Evolutionary conservation across 768 basidiomycete genomes (phyloP), one percentile per base, ranked within the genome.

Genomic region (Rhodotorula kratochvilovae): DNA sequence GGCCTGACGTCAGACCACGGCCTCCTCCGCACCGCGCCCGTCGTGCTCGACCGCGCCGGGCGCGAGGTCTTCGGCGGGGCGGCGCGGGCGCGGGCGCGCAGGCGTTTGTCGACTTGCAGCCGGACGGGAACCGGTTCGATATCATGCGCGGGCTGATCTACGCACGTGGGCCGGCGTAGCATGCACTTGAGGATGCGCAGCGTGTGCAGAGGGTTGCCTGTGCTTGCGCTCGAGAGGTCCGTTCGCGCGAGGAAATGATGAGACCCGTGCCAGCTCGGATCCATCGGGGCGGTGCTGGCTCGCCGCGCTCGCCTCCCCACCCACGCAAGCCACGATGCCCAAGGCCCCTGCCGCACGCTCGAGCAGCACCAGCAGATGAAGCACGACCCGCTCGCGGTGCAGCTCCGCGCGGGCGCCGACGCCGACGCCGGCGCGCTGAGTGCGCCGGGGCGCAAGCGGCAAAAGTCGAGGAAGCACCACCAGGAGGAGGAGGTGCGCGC

Each of bases 111-210:
- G 93, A 99, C 80, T 81, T 99, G 29, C 96, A 96, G 79, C 96
- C 96, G 3, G 93, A 97, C 77, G 92, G 93, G 61, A 99, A 99
- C 79, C 91, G 91, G 77, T 98, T 98, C 75, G 95, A 98, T 80
- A 83, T 97, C 74, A 90, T 96, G 55, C 63, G 70, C 61, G 70
- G 74, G 5, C 61, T 77, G 23, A 36, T 77, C 36, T 71, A 63
- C 35, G 65, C 70, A 12, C 50, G 63, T 13, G 39, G 39, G 19
- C 6, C 45, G 15, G 27, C n/a, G 16, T 45, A 23, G n/a, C n/a
- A n/a, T n/a, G 27, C 46, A 25, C 13, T 19, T 25, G 19, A 43
- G 3, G 13, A 2, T 15, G 27, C n/a, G n/a, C n/a, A n/a, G n/a
- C n/a, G n/a, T n/a, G n/a, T n/a, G n/a, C n/a, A n/a, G n/a, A n/a